Base-by-base conservation (phyloP, 768 basidiomycete genomes). In the Hericium alpestre region DNA sequence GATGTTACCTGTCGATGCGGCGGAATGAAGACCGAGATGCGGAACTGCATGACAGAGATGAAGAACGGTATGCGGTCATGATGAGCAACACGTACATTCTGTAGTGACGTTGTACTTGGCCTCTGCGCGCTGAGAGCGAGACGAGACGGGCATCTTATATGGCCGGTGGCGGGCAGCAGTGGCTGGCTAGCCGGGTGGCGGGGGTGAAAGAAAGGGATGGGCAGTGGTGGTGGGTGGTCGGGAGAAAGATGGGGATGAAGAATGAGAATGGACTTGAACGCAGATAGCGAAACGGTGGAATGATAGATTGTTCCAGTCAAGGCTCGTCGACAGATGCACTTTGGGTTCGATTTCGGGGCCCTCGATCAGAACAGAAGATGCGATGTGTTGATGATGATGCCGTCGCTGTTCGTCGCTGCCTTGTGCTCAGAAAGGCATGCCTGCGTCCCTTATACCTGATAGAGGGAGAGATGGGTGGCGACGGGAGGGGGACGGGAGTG, bases 1-100 rank as follows among this genome's bases (percentile, higher is more conserved):
- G 53, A 95, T 78, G 69, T 99, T 93, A 54, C 94, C 94, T 25
- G 84, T 82, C 4, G 81, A 83, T 13, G 87, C 86, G 39, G 87
- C 88, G 20, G 84, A 79, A 65, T 90, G 88, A 1, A 90, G 72
- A 43, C 86, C 87, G 40, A 88, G 82, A 63, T 82, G 83, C 38
- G 87, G 84, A 63, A 88, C 89, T 91, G 40, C 12, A 55, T 46
- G n/a, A 25, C 22, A 51, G 40, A 10, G 54, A 52, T 48, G 41
- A 46, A 37, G 51, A 37, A 25, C 16, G 32, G 23, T 8, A 2
- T 9, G 25, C 18, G 7, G 10, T 43, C 37, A 59, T 16, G 23
- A 27, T 13, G 20, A 53, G 13, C n/a, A 43, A 6, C 3, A 65
- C 79, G 22, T 53, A 79, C 79, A 81, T 2, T 81, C 79, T 0